Evolutionary conservation across 2,329 filamentous ascomycete genomes (phyloP), one percentile per base, ranked within the genome.

Genomic region (Microdochium paspali): DNA sequence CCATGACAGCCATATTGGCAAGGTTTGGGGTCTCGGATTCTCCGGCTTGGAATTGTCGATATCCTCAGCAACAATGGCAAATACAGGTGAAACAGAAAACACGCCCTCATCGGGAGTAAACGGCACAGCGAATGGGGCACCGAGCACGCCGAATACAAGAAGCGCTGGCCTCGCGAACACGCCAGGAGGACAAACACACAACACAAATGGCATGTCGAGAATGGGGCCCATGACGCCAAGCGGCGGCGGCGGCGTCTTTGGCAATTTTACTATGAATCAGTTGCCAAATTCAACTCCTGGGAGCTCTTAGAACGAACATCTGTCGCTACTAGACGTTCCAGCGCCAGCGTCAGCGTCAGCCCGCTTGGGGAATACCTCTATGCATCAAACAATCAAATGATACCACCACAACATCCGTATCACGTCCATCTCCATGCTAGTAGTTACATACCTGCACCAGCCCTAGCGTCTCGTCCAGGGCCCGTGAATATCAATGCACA

Each of bases 11-110:
- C 89, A 94, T 54, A 72, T 87, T 5, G 90, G 90, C 50, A 91
- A 94, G 66, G 90, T 96, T 56, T 97, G 91, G 87, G 91, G 91
- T 10, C 73, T 97, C 10, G 90, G 90, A 46, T 85, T 80, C 68
- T 76, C 86, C 55, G 80, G 85, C 65, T 71, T 78, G 66, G 58
- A 74, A 52, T 58, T 55, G 60, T 56, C 53, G 50, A 51, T 44
- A 50, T n/a, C n/a, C n/a, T n/a, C n/a, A n/a, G 55, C 48, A 53
- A 54, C 57, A 28, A 50, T 52, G 18, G 54, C 52, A 40, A 35
- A 26, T 32, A 56, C 51, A 47, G 59, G 55, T 15, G 51, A n/a
- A n/a, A n/a, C 51, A 20, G 66, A 66, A 12, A 61, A 56, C 54
- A 64, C 60, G 5, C 77, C 76, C 10, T 71, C 71, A 28, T 72